Base-by-base conservation (phyloP, 352 stramenopile genomes). In the Phytophthora foliorum region DNA sequence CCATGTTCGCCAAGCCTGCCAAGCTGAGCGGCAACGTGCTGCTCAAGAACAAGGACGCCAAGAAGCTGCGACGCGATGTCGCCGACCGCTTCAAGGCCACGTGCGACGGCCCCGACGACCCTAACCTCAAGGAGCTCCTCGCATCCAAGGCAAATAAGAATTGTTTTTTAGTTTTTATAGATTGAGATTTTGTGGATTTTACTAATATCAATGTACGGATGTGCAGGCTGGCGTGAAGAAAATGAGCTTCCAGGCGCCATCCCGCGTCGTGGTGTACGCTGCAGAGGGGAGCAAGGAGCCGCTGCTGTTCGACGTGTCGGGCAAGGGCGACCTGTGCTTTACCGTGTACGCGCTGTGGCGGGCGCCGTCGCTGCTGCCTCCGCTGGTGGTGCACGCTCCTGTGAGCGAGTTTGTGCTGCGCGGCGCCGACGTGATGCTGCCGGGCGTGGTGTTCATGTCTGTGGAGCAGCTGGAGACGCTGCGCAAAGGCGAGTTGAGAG, bases 11-110 rank as follows among this genome's bases (percentile, higher is more conserved):
- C 54, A 96, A 96, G 73, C 58, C 85, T 53, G 72, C 79, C 36
- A 94, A 93, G 78, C 72, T 80, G 56, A 94, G 84, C 58, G 86
- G 86, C 63, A 96, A 85, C 61, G 86, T 79, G 56, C 74, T 93
- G 74, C 80, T 96, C 41, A 93, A 92, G 77, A 84, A 84, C 63
- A 96, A 96, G 69, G 88, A 96, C 64, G 79, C 80, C 65, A 96
- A 94, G 80, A 96, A 94, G 74, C 75, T 96, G 36, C 86, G 86
- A 42, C 81, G 83, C 41, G 84, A 94, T 45, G 68, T 91, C 13
- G 51, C 63, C 1, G 64, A 73, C 27, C 58, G 70, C n/a, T 80
- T 90, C 46, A 50, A 62, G 6, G 29, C 27, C 25, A 64, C 72
- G 0, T 77, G 65, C 44, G 69, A 69, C 21, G 63, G 66, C 1